Evolutionary conservation across 1,139 yeast species (phyloP).

Genomic region (Zygosaccharomyces pseudobailii): DNA sequence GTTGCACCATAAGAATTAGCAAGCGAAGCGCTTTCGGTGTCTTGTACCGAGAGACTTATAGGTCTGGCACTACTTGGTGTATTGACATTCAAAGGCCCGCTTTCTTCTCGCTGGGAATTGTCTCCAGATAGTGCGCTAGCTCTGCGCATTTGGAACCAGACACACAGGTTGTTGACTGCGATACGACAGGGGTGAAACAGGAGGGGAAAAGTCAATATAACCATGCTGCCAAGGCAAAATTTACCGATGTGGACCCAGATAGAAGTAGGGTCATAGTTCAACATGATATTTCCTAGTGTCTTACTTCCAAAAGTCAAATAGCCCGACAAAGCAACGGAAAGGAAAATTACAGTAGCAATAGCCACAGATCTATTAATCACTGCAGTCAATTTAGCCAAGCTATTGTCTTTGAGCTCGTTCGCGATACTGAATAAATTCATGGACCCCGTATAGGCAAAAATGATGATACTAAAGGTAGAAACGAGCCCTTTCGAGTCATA

Average conservation of each 20-base stretch:
- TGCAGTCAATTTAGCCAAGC: conserved; percentile 45
- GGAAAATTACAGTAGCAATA: conserved; percentile 54
- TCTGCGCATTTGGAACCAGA: conserved; percentile 41
- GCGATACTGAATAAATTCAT: conserved; percentile 90
- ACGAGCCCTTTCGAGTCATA: conserved; percentile 56
- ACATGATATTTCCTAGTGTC: conserved; percentile 75
- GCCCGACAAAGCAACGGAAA: conserved; percentile 75
- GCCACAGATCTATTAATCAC: conserved; percentile 54
- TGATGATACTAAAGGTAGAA: conserved; percentile 82
- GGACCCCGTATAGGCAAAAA: conserved; percentile 93
- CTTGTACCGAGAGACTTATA: conserved; percentile 19
- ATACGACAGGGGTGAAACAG: conserved; percentile 91
- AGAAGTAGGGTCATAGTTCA: conserved; percentile 46
- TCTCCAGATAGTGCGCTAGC: background rate
- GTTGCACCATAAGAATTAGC: background rate
- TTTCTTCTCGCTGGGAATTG: conserved; percentile 1
- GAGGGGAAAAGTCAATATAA: conserved; percentile 81
- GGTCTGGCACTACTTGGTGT: conserved; percentile 12
- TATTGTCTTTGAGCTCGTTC: conserved; percentile 66
- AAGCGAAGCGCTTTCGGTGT: conserved; percentile 18
- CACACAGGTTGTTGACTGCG: conserved; percentile 69
- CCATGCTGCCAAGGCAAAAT: conserved; percentile 72
- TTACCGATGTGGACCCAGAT: conserved; percentile 54
- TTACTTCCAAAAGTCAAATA: conserved; percentile 79
- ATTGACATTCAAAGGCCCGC: background rate